Evolutionary conservation across 352 stramenopile genomes (phyloP).

Genomic region (Globisporangium perplexum): DNA sequence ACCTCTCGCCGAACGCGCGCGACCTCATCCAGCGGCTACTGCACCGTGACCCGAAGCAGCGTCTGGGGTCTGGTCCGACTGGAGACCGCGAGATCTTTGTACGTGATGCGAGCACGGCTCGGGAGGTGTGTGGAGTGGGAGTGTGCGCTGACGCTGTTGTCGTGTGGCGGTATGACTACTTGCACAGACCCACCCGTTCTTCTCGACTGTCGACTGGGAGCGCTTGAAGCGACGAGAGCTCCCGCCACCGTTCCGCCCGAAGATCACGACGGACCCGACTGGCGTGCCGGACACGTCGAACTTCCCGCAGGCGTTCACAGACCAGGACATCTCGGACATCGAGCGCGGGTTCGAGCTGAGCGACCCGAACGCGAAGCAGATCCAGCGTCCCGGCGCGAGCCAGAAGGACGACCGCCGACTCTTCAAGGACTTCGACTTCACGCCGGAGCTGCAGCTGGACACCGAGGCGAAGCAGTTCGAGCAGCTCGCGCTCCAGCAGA

Average conservation of each 20-base stretch:
- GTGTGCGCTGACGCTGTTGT: neutral
- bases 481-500: constrained; percentile 72
- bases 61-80: constrained; percentile 61
- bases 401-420: constrained; percentile 71
- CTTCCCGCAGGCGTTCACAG: constrained; percentile 82
- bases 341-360: constrained; percentile 61
- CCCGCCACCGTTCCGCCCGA: constrained; percentile 76
- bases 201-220: constrained; percentile 80
- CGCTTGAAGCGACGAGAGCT: constrained; percentile 76
- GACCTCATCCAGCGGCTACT: constrained; percentile 79
- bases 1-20: constrained; percentile 65
- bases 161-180: neutral
- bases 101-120: constrained; percentile 9
- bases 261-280: constrained; percentile 67
- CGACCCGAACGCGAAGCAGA: constrained; percentile 48
- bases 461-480: constrained; percentile 83
- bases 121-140: neutral
- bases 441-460: constrained; percentile 73
- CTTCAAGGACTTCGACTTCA: constrained; percentile 87
- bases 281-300: constrained; percentile 80
- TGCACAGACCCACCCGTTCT: constrained; percentile 69
- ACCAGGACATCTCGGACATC: constrained; percentile 85
- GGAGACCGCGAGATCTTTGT: constrained; percentile 83
- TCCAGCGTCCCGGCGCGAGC: constrained; percentile 45
- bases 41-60: constrained; percentile 75